Percentiles rank a stretch among this genome's conserved stretches.
Conservation (phyloP, 139 green algal species). For the Marvania coccoides region DNA sequence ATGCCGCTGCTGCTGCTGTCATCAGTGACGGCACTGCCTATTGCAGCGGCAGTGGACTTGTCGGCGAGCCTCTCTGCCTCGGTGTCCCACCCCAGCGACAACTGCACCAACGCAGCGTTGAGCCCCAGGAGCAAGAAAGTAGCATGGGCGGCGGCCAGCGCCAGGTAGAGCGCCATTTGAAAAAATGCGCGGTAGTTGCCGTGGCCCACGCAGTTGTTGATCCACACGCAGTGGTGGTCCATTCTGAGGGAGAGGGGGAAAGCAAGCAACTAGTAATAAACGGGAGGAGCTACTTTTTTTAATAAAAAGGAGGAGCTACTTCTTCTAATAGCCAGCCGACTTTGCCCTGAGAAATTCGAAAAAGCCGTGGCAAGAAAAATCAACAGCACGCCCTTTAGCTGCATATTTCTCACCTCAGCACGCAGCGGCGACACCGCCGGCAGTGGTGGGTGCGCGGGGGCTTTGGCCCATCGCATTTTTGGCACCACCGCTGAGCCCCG, state of each 20-base stretch:
- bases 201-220: conserved; percentile 89
- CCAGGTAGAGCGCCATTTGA: conserved; percentile 25
- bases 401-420: too few relatives aligned
- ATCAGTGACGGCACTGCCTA: too few relatives aligned
- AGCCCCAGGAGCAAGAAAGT: not conserved
- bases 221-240: conserved; percentile 53
- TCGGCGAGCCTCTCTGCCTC: not conserved
- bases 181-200: conserved; percentile 86
- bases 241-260: not conserved
- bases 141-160: conserved; percentile 1
- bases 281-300: not conserved
- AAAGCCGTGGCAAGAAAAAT: too few relatives aligned
- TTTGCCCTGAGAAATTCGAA: too few relatives aligned
- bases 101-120: conserved; percentile 1
- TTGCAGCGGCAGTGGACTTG: not conserved
- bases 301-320: not conserved
- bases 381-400: too few relatives aligned
- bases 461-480: conserved; percentile 78
- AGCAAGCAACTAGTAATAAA: not conserved
- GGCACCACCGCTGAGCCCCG: conserved; percentile 53
- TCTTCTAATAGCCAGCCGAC: conserved; percentile 4
- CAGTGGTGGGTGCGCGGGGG: conserved; percentile 83
- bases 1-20: too few relatives aligned
- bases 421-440: conserved; percentile 72
- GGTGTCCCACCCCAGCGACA: conserved; percentile 10